Conservation (phyloP, 352 stramenopile genomes). For the Phytophthora pisi region DNA sequence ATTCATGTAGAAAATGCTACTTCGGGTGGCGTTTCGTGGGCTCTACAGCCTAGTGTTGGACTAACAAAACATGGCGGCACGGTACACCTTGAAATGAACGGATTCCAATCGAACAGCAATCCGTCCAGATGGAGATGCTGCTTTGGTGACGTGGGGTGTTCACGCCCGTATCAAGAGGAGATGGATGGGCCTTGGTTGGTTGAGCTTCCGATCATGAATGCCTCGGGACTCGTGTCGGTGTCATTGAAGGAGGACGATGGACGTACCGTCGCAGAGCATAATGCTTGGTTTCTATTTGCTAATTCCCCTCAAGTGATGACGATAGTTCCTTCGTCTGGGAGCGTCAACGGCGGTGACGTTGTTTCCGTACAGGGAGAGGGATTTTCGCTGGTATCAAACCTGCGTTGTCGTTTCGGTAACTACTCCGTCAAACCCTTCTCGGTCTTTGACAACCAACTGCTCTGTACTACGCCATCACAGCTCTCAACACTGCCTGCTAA, state of each 20-base stretch:
- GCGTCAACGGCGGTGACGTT: slow-evolving; percentile 24
- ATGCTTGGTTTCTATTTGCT: slow-evolving; percentile 46
- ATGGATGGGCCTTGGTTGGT: slow-evolving; percentile 15
- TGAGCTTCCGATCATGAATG: slow-evolving; percentile 18
- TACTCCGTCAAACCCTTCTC: slow-evolving; percentile 13
- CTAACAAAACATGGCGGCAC: slow-evolving; percentile 13
- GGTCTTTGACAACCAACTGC: slow-evolving; percentile 38
- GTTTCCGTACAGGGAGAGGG: slow-evolving; percentile 34
- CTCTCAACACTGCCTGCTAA: background rate
- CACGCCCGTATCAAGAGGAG: slow-evolving; percentile 10
- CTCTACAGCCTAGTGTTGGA: slow-evolving; percentile 30
- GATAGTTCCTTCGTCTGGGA: slow-evolving; percentile 29
- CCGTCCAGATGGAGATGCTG: slow-evolving; percentile 40
- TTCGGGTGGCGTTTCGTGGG: slow-evolving; percentile 27
- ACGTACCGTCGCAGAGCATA: slow-evolving; percentile 6
- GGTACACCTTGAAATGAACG: slow-evolving; percentile 13
- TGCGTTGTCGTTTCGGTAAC: slow-evolving; percentile 42
- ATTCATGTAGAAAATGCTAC: slow-evolving; percentile 6
- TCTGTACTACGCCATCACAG: slow-evolving; percentile 31
- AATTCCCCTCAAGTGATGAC: slow-evolving; percentile 26
- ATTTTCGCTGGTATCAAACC: slow-evolving; percentile 25
- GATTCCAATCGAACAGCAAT: slow-evolving; percentile 1
- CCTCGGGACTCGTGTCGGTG: slow-evolving; percentile 29
- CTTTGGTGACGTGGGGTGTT: slow-evolving; percentile 38
- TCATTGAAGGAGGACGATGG: slow-evolving; percentile 15